Evolutionary conservation across 495 filamentous ascomycete species (phyloP), one percentile per base, ranked within the genome.

Genomic region (Extremus antarcticus): DNA sequence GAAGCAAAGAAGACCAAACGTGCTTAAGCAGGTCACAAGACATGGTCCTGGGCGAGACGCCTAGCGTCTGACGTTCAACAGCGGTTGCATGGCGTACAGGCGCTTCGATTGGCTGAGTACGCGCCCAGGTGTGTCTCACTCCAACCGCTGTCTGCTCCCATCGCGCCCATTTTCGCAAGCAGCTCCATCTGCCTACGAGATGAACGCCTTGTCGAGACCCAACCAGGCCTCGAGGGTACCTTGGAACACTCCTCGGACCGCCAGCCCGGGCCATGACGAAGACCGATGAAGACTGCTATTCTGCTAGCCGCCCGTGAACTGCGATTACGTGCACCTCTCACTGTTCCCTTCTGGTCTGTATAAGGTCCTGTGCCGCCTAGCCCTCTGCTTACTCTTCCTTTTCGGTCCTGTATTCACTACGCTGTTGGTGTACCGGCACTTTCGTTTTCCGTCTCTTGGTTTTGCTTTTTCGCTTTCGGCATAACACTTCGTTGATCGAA

Each of bases 401-500:
- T 20, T 38, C 35, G 13, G 50, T 9, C 45, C 29, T 41, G 20
- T 24, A 53, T 35, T 24, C 11, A 24, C 16, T 23, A 22, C 25
- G 43, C 56, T 54, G 41, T 24, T 50, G 56, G 38, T 51, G 16
- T 48, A 17, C 43, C 41, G 15, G 25, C 46, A 24, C 9, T 60
- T 50, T 24, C 23, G 40, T 47, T 38, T 54, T 25, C 47, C 11
- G 16, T 46, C 43, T 53, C 35, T 24, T 43, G 50, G n/a, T 58
- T 58, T 58, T 50, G 7, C 10, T 41, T 9, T 48, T 47, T n/a
- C n/a, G 15, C 41, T 45, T 45, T 45, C 19, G 19, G 17, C 41
- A 21, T 7, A 17, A 60, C 40, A 21, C 63, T 68, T 70, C 65
- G 67, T 70, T 65, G 67, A 70, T 63, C 67, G 67, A 70, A 64